Percentiles rank a stretch among this genome's conserved stretches.
Conservation (phyloP, 768 basidiomycete species). For the Suillus paluster region DNA sequence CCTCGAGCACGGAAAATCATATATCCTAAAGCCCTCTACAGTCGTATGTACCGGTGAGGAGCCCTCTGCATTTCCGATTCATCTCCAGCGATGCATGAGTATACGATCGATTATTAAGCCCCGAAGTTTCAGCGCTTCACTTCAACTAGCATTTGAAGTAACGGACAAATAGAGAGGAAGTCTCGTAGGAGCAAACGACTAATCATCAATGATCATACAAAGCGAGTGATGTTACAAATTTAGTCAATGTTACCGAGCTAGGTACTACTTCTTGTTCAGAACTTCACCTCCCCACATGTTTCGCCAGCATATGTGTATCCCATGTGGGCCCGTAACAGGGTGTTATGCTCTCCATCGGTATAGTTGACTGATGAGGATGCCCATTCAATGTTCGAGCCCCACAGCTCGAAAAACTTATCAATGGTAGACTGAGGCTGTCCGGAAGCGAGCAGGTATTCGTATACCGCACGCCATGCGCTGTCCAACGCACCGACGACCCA, state of each 20-base stretch:
- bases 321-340: conserved; percentile 2
- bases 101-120: too few species aligned
- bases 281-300: not conserved
- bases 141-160: too few species aligned
- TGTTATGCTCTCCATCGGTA: not conserved
- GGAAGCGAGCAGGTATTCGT: conserved; percentile 25
- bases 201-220: not conserved
- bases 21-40: too few species aligned
- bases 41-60: too few species aligned
- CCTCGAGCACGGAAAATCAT: too few species aligned
- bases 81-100: too few species aligned
- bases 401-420: conserved; percentile 24
- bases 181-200: not conserved
- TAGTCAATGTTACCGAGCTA: not conserved
- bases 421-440: conserved; percentile 12
- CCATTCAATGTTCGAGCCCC: conserved; percentile 40
- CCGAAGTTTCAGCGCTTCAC: too few species aligned
- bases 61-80: too few species aligned
- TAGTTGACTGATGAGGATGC: not conserved
- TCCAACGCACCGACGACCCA: conserved; percentile 47
- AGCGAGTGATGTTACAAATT: not conserved
- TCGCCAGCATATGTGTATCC: conserved; percentile 1
- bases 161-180: too few species aligned
- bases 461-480: conserved; percentile 39
- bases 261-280: not conserved